These are phyloP conservation scores for Blastobotrys parvus DNA, from an alignment of 805 yeast genomes.

Conservation along the genomic window DNA sequence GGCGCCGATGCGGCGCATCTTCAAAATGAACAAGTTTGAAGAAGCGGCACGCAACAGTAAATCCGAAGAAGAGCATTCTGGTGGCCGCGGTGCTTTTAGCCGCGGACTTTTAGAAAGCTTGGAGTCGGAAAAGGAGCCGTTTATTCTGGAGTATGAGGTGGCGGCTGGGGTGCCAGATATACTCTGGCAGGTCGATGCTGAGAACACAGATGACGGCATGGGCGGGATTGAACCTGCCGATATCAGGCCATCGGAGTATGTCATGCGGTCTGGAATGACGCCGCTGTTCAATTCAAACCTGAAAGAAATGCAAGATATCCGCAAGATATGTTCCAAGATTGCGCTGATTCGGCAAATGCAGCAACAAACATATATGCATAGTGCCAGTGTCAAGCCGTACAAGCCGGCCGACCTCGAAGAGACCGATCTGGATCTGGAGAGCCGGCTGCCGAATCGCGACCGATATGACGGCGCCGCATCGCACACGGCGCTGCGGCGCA, in stretches of 20 bases:
- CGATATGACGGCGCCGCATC: constrained; percentile 51
- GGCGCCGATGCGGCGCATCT: constrained; percentile 59
- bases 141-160: constrained; percentile 69
- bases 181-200: constrained; percentile 31
- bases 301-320: constrained; percentile 72
- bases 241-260: constrained; percentile 32
- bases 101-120: constrained; percentile 14
- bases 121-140: constrained; percentile 27
- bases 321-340: constrained; percentile 82
- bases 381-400: constrained; percentile 64
- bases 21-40: constrained; percentile 53
- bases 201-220: constrained; percentile 38
- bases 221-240: constrained; percentile 33
- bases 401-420: constrained; percentile 53
- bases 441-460: constrained; percentile 67
- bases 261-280: constrained; percentile 46
- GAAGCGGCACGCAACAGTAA: neutral
- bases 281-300: constrained; percentile 58
- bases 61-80: constrained; percentile 18
- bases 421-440: constrained; percentile 70
- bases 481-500: constrained; percentile 54
- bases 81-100: constrained; percentile 10
- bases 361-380: constrained; percentile 66
- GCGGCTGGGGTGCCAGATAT: constrained; percentile 71
- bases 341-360: constrained; percentile 86